Evolutionary conservation across 352 stramenopile genomes (phyloP).

Genomic region (Aphanomyces stellatus): DNA sequence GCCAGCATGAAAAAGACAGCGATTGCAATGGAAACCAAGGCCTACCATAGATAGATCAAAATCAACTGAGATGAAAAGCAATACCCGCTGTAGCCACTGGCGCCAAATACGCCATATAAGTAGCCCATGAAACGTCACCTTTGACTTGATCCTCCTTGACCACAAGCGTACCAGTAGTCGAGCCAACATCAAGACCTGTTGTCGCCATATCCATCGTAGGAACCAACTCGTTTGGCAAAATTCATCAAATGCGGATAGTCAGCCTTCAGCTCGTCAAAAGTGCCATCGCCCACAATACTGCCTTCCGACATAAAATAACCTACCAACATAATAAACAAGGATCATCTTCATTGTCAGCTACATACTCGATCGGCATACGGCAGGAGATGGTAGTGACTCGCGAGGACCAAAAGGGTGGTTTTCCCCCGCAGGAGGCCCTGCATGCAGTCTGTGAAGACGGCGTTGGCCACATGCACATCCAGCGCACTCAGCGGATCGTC

Average conservation of each 20-base stretch:
- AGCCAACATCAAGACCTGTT: not conserved
- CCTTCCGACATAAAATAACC: conserved; percentile 28
- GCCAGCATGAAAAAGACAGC: not conserved
- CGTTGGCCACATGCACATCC: conserved; percentile 92
- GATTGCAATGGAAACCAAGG: not conserved
- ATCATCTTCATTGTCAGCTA: too few relatives aligned
- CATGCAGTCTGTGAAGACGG: conserved; percentile 94
- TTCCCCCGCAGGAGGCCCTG: conserved; percentile 68
- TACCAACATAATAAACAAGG: conserved; percentile 4
- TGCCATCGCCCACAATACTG: conserved; percentile 24
- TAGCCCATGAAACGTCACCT: conserved; percentile 25
- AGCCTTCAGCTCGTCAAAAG: conserved; percentile 15
- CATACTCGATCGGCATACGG: conserved; percentile 40
- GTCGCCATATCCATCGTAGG: conserved; percentile 11
- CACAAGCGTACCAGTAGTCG: conserved; percentile 6
- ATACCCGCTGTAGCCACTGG: conserved; percentile 25
- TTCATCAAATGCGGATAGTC: conserved; percentile 1
- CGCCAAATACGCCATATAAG: conserved; percentile 29
- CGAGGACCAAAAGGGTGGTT: conserved; percentile 89
- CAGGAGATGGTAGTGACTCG: conserved; percentile 90
- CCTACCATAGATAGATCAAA: not conserved
- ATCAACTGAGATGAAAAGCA: not conserved
- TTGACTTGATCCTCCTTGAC: conserved; percentile 29
- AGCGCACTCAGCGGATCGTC: conserved; percentile 96
- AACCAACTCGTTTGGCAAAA: not conserved